Percentiles rank a stretch among this genome's conserved stretches.
Conservation (phyloP, 257 asterid species). For the Parsonsia alboflavescens region DNA sequence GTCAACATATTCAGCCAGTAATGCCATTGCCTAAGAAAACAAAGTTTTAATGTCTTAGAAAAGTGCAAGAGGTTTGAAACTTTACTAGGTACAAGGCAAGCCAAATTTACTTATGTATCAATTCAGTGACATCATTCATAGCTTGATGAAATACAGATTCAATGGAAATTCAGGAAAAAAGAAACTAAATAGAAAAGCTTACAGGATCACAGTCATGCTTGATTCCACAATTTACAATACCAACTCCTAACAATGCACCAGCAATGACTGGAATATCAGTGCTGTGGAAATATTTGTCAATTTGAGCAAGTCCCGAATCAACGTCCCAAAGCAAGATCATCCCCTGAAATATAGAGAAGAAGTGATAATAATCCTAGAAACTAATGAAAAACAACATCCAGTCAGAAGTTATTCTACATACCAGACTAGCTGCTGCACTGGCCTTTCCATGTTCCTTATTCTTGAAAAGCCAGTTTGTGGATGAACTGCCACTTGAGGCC, state of each 20-base stretch:
- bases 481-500: slow-evolving; percentile 62
- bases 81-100: background rate
- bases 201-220: slow-evolving; percentile 91
- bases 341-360: slow-evolving; percentile 45
- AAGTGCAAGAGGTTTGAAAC: background rate
- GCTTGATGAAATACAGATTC: background rate
- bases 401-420: slow-evolving; percentile 24
- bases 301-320: slow-evolving; percentile 90
- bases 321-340: slow-evolving; percentile 97
- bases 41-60: slow-evolving; percentile 9
- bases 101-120: background rate
- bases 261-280: slow-evolving; percentile 68
- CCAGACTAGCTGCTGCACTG: slow-evolving; percentile 99
- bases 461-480: slow-evolving; percentile 86
- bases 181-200: slow-evolving; percentile 23
- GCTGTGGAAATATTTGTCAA: slow-evolving; percentile 88
- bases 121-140: background rate
- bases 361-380: background rate
- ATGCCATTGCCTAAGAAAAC: slow-evolving; percentile 72
- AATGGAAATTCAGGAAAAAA: background rate
- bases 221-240: slow-evolving; percentile 76
- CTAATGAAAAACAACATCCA: background rate
- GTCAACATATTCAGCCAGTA: slow-evolving; percentile 66
- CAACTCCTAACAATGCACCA: slow-evolving; percentile 88
- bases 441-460: slow-evolving; percentile 92